Base-by-base conservation (phyloP, 2,329 filamentous ascomycete genomes). In the Colletotrichum siamense region DNA sequence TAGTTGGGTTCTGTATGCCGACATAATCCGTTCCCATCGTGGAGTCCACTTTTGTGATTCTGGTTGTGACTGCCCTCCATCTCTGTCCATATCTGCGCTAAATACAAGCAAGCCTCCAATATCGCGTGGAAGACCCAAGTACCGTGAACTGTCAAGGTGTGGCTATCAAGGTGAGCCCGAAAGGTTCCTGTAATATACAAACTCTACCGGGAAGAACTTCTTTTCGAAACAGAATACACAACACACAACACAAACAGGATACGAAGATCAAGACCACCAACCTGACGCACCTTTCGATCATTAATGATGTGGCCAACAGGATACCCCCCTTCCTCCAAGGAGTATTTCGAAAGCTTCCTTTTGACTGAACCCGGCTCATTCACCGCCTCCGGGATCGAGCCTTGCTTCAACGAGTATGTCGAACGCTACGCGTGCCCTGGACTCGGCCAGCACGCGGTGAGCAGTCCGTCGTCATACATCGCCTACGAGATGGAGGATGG, bases 1-100 rank as follows among this genome's bases (percentile, higher is more conserved):
- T 1, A 22, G 39, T 49, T 6, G 18, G 9, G 18, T n/a, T n/a
- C 39, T n/a, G 18, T 9, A 3, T 3, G 18, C 18, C 1, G 0
- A n/a, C 9, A 44, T 3, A 9, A 18, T 44, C 0, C 8, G 18
- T 44, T n/a, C 18, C 18, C 39, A 44, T n/a, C 39, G 8, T 10
- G 8, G 39, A 44, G 39, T 10, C 2, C 5, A 44, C 36, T 44
- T 44, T 44, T 44, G 39, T 44, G 39, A n/a, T 44, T n/a, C 39
- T 44, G 39, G 16, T 3, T 10, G 44, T 49, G 1, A 49, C 2
- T 6, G 2, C 9, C 18, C 9, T 22, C 10, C n/a, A n/a, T 22
- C 44, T 52, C 10, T 52, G 10, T 22, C n/a, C n/a, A 22, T 52
- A 8, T 22, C 10, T 18, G 10, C 0, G n/a, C n/a, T 52, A 22